Evolutionary conservation across 176 grass and related monocot species (phyloP), one percentile per base, ranked within the genome.

Genomic region (Phoenix dactylifera): DNA sequence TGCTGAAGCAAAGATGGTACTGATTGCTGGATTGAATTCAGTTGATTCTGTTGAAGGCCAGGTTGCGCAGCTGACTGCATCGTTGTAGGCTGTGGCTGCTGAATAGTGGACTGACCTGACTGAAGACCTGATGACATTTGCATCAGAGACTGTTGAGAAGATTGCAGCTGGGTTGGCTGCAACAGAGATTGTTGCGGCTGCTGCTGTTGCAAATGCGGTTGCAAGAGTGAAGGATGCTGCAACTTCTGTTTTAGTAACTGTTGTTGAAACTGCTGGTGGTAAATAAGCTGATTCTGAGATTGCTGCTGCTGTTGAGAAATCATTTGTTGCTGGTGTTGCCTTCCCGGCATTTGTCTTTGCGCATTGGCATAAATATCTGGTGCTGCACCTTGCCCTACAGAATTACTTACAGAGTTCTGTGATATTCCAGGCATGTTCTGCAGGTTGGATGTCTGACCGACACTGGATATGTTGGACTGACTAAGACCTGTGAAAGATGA

Each of bases 1-100:
- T 84, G 80, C 67, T 95, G 89, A 61, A 85, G 85, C 64, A 89
- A 70, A 59, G 86, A 70, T 68, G 76, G 74, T 56, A 82, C 78
- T 59, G 87, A 77, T 67, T 89, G 85, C 55, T 89, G 90, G 44
- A 95, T 72, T 18, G 90, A 74, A 59, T 81, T 95, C 44, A 90
- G 39, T 3, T 76, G 61, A 66, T 84, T 87, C 58, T 90, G 90
- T 58, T 78, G 79, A 71, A 86, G 69, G 78, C 70, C 76, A 66
- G 68, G 52, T 51, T 79, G 82, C 49, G 55, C 55, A 60, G 76
- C 6, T 69, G 85, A 89, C 73, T 89, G 86, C 73, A 87, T 82
- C 35, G 57, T 52, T 70, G 79, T 65, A 18, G 78, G 20, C 24
- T 90, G 87, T 15, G 79, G 71, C 70, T 85, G 87, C 18, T 76